Conservation (phyloP, 768 basidiomycete genomes). For the Plicaturopsis crispa region DNA sequence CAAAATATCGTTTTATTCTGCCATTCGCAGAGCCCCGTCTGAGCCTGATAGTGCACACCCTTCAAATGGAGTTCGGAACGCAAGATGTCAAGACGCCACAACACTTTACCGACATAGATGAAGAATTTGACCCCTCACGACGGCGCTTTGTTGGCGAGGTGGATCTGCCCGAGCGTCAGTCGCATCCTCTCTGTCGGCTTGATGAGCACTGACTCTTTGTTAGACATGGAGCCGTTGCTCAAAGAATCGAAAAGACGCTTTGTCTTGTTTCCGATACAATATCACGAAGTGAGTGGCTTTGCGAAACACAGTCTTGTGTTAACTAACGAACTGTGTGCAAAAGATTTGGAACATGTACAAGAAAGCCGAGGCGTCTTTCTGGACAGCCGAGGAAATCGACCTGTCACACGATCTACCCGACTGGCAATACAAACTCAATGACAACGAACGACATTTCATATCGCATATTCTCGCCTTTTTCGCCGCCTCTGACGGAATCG, state of each 20-base stretch:
- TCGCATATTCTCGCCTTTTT: slow-evolving; percentile 66
- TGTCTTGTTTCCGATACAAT: slow-evolving; percentile 70
- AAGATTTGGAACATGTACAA: slow-evolving; percentile 69
- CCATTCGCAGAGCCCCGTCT: too few relatives aligned
- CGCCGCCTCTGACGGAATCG: slow-evolving; percentile 61
- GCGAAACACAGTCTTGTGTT: background rate
- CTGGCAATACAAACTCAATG: slow-evolving; percentile 53
- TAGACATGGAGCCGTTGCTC: slow-evolving; percentile 45
- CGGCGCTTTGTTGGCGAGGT: slow-evolving; percentile 64
- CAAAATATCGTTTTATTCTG: too few relatives aligned
- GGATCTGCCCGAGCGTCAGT: slow-evolving; percentile 51
- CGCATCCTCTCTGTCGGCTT: slow-evolving; percentile 2
- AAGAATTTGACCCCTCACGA: too few relatives aligned
- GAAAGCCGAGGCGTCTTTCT: slow-evolving; percentile 57
- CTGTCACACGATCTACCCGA: slow-evolving; percentile 53
- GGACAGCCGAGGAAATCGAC: slow-evolving; percentile 58
- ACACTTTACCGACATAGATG: too few relatives aligned
- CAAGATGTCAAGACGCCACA: too few relatives aligned
- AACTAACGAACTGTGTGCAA: background rate
- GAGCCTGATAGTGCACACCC: too few relatives aligned
- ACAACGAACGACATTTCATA: slow-evolving; percentile 56
- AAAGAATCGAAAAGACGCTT: slow-evolving; percentile 55
- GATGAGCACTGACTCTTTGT: background rate
- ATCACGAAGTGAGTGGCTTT: slow-evolving; percentile 42
- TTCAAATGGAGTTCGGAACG: too few relatives aligned